Percentiles rank a stretch among this genome's conserved stretches.
Conservation (phyloP, 1,284 basidiomycete genomes). For the Paramarasmius palmivorus region DNA sequence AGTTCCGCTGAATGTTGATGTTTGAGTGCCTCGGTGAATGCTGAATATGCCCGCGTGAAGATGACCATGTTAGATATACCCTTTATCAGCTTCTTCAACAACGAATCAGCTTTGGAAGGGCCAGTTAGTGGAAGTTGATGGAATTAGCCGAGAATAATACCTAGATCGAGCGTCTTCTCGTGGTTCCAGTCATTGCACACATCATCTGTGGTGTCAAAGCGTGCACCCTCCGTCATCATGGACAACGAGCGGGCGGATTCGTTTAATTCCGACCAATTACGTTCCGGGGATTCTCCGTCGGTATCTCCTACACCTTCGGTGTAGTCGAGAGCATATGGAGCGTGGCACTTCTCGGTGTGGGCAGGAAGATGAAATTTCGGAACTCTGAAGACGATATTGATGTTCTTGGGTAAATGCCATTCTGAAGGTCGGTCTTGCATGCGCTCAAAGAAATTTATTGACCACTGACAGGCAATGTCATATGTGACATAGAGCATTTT, state of each 20-base stretch:
- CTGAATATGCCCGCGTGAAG: background rate
- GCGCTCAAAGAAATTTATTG: constrained; percentile 12
- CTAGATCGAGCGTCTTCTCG: background rate
- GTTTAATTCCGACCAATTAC: background rate
- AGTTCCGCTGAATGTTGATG: background rate
- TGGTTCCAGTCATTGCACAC: background rate
- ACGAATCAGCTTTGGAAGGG: no score
- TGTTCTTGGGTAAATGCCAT: background rate
- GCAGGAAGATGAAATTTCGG: background rate
- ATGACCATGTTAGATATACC: background rate
- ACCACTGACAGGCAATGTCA: constrained; percentile 23
- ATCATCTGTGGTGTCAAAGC: background rate
- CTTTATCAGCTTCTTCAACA: background rate
- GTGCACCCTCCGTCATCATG: constrained; percentile 4
- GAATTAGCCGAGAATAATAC: background rate
- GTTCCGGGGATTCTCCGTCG: constrained; percentile 5
- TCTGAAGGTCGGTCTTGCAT: background rate
- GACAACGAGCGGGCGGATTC: background rate
- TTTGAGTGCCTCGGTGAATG: background rate
- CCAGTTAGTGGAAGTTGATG: background rate
- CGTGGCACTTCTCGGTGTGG: background rate
- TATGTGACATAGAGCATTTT: constrained; percentile 15
- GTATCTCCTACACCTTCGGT: background rate
- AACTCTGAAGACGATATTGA: background rate
- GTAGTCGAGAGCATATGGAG: background rate